These are phyloP conservation scores for Acrodontium crateriforme DNA, from an alignment of 2,329 filamentous ascomycete genomes.

Conservation along the genomic window DNA sequence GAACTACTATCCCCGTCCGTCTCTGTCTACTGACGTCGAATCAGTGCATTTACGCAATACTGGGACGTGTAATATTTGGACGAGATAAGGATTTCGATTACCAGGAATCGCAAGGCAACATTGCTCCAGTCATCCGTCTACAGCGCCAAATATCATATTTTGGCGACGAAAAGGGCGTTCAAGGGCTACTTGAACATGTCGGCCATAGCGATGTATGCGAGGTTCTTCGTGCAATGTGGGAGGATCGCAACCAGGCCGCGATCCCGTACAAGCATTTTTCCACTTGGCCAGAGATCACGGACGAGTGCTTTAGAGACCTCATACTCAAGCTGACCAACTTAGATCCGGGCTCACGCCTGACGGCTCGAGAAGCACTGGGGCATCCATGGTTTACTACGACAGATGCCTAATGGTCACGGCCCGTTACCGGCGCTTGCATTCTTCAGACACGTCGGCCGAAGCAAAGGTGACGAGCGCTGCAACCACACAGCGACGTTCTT, in stretches of 20 bases:
- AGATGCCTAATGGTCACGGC: too few species aligned
- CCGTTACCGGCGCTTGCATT: too few species aligned
- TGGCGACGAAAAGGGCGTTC: not conserved
- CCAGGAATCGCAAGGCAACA: constrained; percentile 2
- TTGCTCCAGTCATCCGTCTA: constrained; percentile 1
- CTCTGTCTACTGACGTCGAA: too few species aligned
- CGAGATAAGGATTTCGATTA: constrained; percentile 3
- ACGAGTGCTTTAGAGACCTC: not conserved
- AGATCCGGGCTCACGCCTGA: not conserved
- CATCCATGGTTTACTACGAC: constrained; percentile 3
- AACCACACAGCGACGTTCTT: too few species aligned
- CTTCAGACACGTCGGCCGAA: too few species aligned
- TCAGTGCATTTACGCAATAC: constrained; percentile 2
- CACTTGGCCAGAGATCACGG: not conserved
- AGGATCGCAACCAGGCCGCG: not conserved
- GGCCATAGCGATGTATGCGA: not conserved
- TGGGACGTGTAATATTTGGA: constrained; percentile 2
- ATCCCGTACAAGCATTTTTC: not conserved
- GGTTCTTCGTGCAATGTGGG: not conserved
- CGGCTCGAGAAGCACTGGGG: constrained; percentile 2
- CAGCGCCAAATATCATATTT: not conserved
- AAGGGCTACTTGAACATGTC: not conserved
- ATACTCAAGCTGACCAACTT: not conserved
- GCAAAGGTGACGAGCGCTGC: too few species aligned
- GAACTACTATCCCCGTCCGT: too few species aligned